phyloP scores from a whole-genome alignment of 1,284 basidiomycete genomes.

The Leccinum subrobustum region DNA sequence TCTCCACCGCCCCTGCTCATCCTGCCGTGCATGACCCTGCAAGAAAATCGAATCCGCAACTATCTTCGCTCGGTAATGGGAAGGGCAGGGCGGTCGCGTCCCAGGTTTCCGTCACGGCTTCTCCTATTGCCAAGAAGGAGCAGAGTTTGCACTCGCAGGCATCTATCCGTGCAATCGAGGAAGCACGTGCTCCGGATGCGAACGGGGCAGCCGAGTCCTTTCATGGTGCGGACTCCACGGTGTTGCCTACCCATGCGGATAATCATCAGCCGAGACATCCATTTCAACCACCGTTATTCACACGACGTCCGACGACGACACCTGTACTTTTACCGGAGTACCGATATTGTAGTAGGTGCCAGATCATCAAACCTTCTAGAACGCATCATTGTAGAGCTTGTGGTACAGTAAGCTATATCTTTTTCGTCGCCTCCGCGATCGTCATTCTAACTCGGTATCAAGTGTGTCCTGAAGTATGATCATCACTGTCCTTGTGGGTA shows the following conservation, averaged over 20 bases:
- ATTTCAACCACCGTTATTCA: constrained; percentile 12
- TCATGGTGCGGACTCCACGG: constrained; percentile 4
- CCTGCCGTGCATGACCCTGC: constrained; percentile 16
- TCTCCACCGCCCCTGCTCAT: constrained; percentile 1
- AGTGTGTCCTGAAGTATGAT: constrained; percentile 62
- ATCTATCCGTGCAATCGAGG: constrained; percentile 17
- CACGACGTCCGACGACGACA: constrained; percentile 35
- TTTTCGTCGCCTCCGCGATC: neutral
- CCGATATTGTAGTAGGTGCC: constrained; percentile 50
- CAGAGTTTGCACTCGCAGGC: constrained; percentile 17
- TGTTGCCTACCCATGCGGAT: constrained; percentile 12
- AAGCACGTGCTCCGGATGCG: constrained; percentile 17
- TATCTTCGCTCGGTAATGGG: constrained; percentile 28
- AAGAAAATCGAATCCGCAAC: constrained; percentile 13
- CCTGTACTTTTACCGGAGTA: constrained; percentile 48
- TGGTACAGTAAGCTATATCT: constrained; percentile 42
- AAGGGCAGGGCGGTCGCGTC: constrained; percentile 14
- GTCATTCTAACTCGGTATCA: constrained; percentile 11
- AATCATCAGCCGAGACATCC: constrained; percentile 1
- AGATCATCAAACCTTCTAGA: constrained; percentile 54
- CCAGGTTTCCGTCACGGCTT: constrained; percentile 9
- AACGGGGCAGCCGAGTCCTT: constrained; percentile 9
- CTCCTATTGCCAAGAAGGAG: constrained; percentile 15
- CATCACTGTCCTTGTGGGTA: constrained; percentile 58
- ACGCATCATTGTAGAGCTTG: constrained; percentile 65